A percentile compares a stretch with the other conserved stretches of the same genome.
These are phyloP conservation scores for Didymella segeticola DNA, from an alignment of 2,329 filamentous ascomycete species.

Conservation along the genomic window DNA sequence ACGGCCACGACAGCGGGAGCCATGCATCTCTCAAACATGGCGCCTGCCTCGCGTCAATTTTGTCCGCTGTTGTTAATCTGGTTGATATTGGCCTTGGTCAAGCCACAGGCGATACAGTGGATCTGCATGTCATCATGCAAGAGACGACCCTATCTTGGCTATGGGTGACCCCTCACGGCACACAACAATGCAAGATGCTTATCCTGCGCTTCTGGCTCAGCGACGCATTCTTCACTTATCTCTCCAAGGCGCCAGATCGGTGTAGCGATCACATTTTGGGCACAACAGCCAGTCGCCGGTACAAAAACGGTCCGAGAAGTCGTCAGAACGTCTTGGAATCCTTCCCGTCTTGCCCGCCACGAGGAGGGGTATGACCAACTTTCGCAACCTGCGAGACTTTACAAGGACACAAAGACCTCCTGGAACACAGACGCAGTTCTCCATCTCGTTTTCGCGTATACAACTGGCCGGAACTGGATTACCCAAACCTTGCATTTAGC, in stretches of 20 bases:
- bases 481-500: slow-evolving; percentile 3
- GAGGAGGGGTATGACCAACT: slow-evolving; percentile 18
- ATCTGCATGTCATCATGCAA: slow-evolving; percentile 27
- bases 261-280: not conserved
- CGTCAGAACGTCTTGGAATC: slow-evolving; percentile 18
- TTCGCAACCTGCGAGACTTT: slow-evolving; percentile 1
- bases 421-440: not conserved
- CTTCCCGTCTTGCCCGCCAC: slow-evolving; percentile 17
- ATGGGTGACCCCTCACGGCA: slow-evolving; percentile 14
- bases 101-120: slow-evolving; percentile 16
- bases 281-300: not conserved
- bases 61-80: slow-evolving; percentile 6
- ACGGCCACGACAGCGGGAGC: slow-evolving; percentile 17
- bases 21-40: slow-evolving; percentile 5
- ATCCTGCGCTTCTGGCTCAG: slow-evolving; percentile 7
- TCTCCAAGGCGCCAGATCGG: not conserved
- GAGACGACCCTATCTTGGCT: slow-evolving; percentile 14
- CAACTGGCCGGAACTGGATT: not conserved
- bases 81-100: slow-evolving; percentile 7
- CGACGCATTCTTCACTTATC: slow-evolving; percentile 8
- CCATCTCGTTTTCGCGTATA: not conserved
- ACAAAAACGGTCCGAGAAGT: slow-evolving; percentile 16
- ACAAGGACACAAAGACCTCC: not conserved
- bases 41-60: not conserved
- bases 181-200: slow-evolving; percentile 1